phyloP scores from a whole-genome alignment of 306 rosid genomes.

The Hippophae tibetana region DNA sequence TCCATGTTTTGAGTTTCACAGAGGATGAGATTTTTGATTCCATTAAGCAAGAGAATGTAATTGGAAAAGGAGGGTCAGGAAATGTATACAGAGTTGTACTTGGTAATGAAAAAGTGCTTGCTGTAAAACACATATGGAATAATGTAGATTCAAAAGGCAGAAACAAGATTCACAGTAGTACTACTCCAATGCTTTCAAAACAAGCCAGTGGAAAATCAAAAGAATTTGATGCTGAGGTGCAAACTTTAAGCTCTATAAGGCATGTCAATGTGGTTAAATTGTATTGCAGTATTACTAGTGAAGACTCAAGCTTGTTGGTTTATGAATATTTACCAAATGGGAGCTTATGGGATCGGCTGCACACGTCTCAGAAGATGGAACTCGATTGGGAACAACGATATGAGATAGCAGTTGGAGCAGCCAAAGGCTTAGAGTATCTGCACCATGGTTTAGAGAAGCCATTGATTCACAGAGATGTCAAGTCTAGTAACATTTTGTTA shows the following conservation, averaged over 20 bases:
- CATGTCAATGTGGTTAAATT: conserved; percentile 94
- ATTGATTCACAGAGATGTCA: conserved; percentile 83
- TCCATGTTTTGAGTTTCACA: conserved; percentile 65
- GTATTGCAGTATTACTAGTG: conserved; percentile 79
- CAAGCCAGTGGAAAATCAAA: conserved; percentile 24
- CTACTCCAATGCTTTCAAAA: conserved; percentile 46
- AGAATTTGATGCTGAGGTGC: conserved; percentile 81
- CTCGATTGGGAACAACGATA: conserved; percentile 87
- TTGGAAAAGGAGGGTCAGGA: conserved; percentile 90
- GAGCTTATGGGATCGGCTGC: conserved; percentile 84
- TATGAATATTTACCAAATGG: conserved; percentile 84
- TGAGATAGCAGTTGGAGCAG: conserved; percentile 75
- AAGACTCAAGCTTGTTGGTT: conserved; percentile 82
- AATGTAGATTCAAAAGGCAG: conserved; percentile 14
- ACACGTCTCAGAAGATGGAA: conserved; percentile 47
- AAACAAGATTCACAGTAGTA: conserved; percentile 25
- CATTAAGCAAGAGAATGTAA: conserved; percentile 66
- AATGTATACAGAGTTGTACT: conserved; percentile 64
- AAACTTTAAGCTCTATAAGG: conserved; percentile 69
- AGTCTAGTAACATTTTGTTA: conserved; percentile 79
- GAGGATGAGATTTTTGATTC: conserved; percentile 86
- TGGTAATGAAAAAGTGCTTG: conserved; percentile 61
- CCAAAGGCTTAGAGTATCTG: conserved; percentile 84
- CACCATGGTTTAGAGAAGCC: conserved; percentile 79
- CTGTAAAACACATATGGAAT: conserved; percentile 92